Base-by-base conservation (phyloP, 345 rosid species). In the Diplotaxis tenuifolia region DNA sequence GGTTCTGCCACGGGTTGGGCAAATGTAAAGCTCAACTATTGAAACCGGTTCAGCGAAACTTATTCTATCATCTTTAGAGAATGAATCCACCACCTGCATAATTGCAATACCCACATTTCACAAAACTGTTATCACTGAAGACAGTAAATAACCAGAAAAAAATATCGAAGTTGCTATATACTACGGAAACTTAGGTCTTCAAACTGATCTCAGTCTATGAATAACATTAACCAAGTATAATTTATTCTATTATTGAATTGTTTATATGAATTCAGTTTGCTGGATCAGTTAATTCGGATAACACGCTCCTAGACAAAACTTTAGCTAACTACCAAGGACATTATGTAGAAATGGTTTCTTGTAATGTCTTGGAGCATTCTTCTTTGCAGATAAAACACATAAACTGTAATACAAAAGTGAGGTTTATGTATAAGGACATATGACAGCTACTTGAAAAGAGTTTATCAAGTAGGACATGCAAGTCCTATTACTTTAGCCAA, bases 11-110 rank as follows among this genome's bases (percentile, higher is more conserved):
- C 82, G 82, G 16, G 85, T 83, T 0, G 96, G 97, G 78, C 96
- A 93, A 25, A 86, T 70, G 74, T 93, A 93, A 38, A 91, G 86
- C 76, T 93, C 97, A 27, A 83, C 82, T 49, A n/a, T n/a, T n/a
- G n/a, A n/a, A n/a, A n/a, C n/a, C n/a, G n/a, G n/a, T n/a, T n/a
- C n/a, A n/a, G n/a, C n/a, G n/a, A n/a, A n/a, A n/a, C n/a, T n/a
- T n/a, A n/a, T n/a, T n/a, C n/a, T n/a, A 73, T 74, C 86, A 38
- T 91, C 97, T 59, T 57, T 14, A 5, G 81, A 68, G 61, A 89
- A 91, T 0, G 87, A 83, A 23, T 86, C 92, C 11, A 83, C 88
- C 20, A 82, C 89, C 97, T 89, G 92, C 67, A 11, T 29, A 7
- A 42, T 21, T n/a, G n/a, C n/a, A n/a, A n/a, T n/a, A n/a, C n/a